Conservation (phyloP, 129 eudicot species). For the Calendula officinalis region DNA sequence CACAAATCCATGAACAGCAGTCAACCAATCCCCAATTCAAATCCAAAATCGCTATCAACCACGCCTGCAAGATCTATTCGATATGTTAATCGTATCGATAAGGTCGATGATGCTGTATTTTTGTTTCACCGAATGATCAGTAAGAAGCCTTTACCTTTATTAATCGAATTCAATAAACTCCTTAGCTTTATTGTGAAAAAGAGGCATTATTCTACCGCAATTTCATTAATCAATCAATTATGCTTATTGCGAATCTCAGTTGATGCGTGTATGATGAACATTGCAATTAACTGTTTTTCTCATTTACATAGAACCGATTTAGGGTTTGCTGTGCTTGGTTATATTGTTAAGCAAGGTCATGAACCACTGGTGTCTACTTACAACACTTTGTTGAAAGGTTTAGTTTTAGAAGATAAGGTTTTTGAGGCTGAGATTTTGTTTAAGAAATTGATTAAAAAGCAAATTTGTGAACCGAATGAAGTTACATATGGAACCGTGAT, state of each 20-base stretch:
- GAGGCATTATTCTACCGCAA: constrained; percentile 30
- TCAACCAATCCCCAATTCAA: constrained; percentile 8
- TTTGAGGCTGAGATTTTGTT: constrained; percentile 35
- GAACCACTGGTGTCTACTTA: constrained; percentile 31
- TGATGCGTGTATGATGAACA: constrained; percentile 36
- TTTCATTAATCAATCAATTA: constrained; percentile 36
- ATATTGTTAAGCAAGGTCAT: constrained; percentile 34
- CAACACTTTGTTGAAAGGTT: constrained; percentile 41
- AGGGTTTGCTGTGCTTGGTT: constrained; percentile 39
- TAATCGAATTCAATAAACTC: constrained; percentile 28
- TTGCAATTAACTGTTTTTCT: constrained; percentile 39
- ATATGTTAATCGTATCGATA: background rate
- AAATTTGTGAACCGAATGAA: constrained; percentile 27
- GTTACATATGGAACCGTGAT: constrained; percentile 39
- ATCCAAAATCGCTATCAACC: constrained; percentile 18
- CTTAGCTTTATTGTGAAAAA: constrained; percentile 32
- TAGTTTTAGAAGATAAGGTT: constrained; percentile 25
- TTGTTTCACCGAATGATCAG: constrained; percentile 33
- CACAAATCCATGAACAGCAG: constrained; percentile 12
- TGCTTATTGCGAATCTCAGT: constrained; percentile 9
- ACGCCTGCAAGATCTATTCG: background rate
- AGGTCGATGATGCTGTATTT: constrained; percentile 32
- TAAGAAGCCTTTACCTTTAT: constrained; percentile 31
- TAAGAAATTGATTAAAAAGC: constrained; percentile 23
- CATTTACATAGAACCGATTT: constrained; percentile 19